Conservation (phyloP, 257 asterid genomes). For the Solanum clarkiae region DNA sequence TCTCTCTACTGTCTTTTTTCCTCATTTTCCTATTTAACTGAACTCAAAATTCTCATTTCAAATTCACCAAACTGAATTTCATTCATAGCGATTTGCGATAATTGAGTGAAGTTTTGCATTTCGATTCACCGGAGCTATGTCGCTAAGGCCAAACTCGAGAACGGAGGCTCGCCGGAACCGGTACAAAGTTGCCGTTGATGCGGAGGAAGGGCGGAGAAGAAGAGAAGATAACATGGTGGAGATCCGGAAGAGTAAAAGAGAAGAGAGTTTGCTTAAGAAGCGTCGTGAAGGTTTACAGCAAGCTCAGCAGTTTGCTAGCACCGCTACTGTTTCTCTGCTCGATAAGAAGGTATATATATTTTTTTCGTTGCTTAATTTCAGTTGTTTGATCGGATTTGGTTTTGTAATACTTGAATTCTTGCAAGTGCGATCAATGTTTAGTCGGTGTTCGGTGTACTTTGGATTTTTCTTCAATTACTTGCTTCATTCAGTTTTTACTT, state of each 20-base stretch:
- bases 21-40: neutral
- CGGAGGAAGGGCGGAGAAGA: slow-evolving; percentile 87
- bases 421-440: neutral
- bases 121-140: slow-evolving; percentile 40
- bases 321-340: slow-evolving; percentile 39
- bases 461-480: neutral
- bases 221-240: slow-evolving; percentile 92
- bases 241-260: slow-evolving; percentile 88
- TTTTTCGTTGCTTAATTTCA: neutral
- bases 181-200: slow-evolving; percentile 96
- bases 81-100: neutral
- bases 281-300: slow-evolving; percentile 71
- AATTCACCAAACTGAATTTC: neutral
- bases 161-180: slow-evolving; percentile 92
- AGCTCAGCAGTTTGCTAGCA: slow-evolving; percentile 43
- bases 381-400: neutral
- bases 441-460: neutral
- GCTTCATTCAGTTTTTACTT: neutral
- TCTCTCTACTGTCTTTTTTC: neutral
- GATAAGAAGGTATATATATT: slow-evolving; percentile 60
- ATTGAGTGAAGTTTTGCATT: neutral
- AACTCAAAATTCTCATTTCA: neutral
- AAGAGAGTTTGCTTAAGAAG: slow-evolving; percentile 79
- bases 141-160: slow-evolving; percentile 77
- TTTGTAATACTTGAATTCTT: neutral